Evolutionary conservation across 2,329 filamentous ascomycete species (phyloP), one percentile per base, ranked within the genome.

Genomic region (Escovopsis sp.): DNA sequence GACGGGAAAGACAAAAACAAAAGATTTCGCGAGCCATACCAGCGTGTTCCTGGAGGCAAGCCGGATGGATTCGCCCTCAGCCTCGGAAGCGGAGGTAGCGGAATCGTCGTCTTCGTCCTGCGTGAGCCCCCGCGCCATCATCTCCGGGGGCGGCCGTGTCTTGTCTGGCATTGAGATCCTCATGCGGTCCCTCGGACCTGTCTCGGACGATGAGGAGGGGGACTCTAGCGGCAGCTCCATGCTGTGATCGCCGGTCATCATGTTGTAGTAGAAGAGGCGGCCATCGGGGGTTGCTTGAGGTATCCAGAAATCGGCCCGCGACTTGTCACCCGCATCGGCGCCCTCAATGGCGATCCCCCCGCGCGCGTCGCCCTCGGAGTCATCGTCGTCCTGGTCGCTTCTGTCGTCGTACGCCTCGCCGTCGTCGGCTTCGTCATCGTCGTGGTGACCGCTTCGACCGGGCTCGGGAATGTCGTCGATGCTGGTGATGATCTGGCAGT

Each of bases 231-330:
- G 91, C 46, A 98, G 67, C 58, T 98, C 91, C 76, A 88, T 91
- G 48, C 84, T 93, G 56, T 84, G 93, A 55, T 93, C 86, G 42
- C 89, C 88, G 0, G 91, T 98, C 66, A 95, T 79, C 47, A 89
- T 96, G 61, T 98, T 98, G 71, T 94, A 96, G 65, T 96, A 98
- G 63, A 93, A 98, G 20, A 98, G 65, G 43, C 88, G 76, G 41
- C 91, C 91, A 58, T 96, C 88, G 1, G 85, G 77, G 0, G 91
- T 98, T 12, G 88, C 91, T 65, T 98, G 91, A 14, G 91, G 91
- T 51, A 98, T 94, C 91, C 91, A 98, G 58, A 94, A 98, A 50
- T 93, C 89, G 37, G 89, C 87, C 58, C 89, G 80, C 51, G 91
- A 88, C 55, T 84, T 83, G 54, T 81, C 79, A 48, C 47, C 55